Conservation (phyloP, 2,329 filamentous ascomycete genomes). For the Colletotrichum salicis region DNA sequence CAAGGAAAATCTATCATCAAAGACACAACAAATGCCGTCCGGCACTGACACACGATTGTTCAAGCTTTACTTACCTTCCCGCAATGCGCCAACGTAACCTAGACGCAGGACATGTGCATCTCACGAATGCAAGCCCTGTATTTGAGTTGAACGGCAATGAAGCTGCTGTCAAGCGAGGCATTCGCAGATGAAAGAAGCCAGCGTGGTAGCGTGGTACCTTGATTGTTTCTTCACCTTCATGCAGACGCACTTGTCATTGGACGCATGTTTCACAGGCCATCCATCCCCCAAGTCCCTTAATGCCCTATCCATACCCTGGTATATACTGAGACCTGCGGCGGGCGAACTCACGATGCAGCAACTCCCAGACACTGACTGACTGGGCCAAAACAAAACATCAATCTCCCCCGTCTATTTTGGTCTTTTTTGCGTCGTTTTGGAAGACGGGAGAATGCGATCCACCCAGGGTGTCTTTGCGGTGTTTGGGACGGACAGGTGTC, state of each 20-base stretch:
- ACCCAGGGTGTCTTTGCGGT: background rate
- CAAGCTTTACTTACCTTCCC: conserved; percentile 1
- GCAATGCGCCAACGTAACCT: background rate
- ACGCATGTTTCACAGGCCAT: conserved; percentile 16
- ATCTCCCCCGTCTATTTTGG: conserved; percentile 28
- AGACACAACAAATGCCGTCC: background rate
- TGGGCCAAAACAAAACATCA: conserved; percentile 16
- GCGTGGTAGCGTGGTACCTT: background rate
- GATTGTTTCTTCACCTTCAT: conserved; percentile 8
- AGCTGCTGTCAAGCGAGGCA: background rate
- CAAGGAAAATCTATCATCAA: background rate
- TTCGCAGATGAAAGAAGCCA: background rate
- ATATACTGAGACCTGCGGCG: conserved; percentile 19
- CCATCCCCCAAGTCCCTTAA: background rate
- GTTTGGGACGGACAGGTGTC: conserved; percentile 19
- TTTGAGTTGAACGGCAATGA: background rate
- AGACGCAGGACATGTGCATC: background rate
- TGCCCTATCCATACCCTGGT: conserved; percentile 15
- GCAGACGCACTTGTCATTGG: conserved; percentile 24
- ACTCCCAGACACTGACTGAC: background rate
- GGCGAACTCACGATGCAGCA: conserved; percentile 22
- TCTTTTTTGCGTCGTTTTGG: conserved; percentile 1
- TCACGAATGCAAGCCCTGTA: background rate
- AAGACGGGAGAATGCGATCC: conserved; percentile 1
- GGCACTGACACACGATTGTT: background rate